These are phyloP conservation scores for Lactarius akahatsu DNA, from an alignment of 768 basidiomycete species.

Conservation along the genomic window DNA sequence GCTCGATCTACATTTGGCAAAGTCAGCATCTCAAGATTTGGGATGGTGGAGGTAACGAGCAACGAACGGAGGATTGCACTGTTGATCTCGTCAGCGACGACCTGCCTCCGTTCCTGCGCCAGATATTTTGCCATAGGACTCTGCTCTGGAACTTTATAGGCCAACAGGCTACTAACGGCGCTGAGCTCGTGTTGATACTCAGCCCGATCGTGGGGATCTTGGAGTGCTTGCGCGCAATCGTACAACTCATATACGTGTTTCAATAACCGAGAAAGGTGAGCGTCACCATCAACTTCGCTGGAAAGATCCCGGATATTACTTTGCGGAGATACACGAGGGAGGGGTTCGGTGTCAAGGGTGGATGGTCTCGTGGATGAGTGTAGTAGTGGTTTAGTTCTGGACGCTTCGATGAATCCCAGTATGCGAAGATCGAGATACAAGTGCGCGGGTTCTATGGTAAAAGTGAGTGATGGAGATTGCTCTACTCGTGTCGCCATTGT, in stretches of 20 bases:
- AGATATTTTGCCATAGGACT: conserved; percentile 78
- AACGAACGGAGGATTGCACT: conserved; percentile 78
- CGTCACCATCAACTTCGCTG: conserved; percentile 35
- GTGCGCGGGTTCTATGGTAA: conserved; percentile 71
- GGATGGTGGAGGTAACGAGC: not conserved
- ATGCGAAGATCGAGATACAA: conserved; percentile 84
- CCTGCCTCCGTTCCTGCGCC: conserved; percentile 70
- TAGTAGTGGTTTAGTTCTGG: conserved; percentile 66
- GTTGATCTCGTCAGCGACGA: conserved; percentile 86
- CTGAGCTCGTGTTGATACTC: conserved; percentile 68
- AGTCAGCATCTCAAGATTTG: not conserved
- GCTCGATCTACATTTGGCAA: conserved; percentile 46
- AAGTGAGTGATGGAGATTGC: conserved; percentile 42
- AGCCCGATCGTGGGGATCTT: conserved; percentile 52
- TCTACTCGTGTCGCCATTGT: conserved; percentile 21
- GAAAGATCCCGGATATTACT: conserved; percentile 34
- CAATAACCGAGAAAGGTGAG: conserved; percentile 52
- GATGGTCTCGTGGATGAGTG: conserved; percentile 35
- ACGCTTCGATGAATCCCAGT: conserved; percentile 82
- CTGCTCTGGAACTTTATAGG: conserved; percentile 77
- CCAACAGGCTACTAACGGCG: conserved; percentile 74
- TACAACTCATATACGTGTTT: conserved; percentile 66
- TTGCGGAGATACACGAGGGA: conserved; percentile 25
- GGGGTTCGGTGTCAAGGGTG: conserved; percentile 17
- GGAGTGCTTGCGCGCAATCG: conserved; percentile 56